Evolutionary conservation across 1,284 basidiomycete genomes (phyloP).

Genomic region (Paramarasmius palmivorus): DNA sequence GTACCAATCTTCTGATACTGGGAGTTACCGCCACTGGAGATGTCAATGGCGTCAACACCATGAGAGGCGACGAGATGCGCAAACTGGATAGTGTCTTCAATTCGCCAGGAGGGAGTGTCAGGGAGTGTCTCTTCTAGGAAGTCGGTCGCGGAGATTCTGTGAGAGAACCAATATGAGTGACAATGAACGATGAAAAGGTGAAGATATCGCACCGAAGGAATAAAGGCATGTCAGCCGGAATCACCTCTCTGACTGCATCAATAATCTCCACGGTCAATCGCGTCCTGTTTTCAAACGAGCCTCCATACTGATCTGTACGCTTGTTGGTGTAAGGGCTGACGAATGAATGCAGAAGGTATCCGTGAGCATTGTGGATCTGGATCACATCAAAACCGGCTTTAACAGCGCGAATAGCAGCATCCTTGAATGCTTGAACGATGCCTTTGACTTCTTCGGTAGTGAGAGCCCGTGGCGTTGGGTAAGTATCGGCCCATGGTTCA

Average conservation of each 20-base stretch:
- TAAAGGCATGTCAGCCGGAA: slow-evolving; percentile 62
- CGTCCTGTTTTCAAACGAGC: slow-evolving; percentile 70
- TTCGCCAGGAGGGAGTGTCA: slow-evolving; percentile 54
- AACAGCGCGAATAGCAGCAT: slow-evolving; percentile 54
- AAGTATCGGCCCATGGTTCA: slow-evolving; percentile 50
- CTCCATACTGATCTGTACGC: slow-evolving; percentile 74
- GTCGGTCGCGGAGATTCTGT: slow-evolving; percentile 59
- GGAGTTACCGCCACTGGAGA: slow-evolving; percentile 62
- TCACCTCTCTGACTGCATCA: slow-evolving; percentile 50
- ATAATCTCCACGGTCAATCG: slow-evolving; percentile 62
- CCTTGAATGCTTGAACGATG: slow-evolving; percentile 60
- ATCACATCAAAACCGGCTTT: slow-evolving; percentile 67
- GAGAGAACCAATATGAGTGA: no score
- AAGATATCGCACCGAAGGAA: slow-evolving; percentile 54
- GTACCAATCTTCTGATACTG: slow-evolving; percentile 44
- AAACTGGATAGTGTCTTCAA: slow-evolving; percentile 60
- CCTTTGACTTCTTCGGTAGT: slow-evolving; percentile 51
- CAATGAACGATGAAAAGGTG: background rate
- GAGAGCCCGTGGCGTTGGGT: slow-evolving; percentile 55
- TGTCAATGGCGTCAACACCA: slow-evolving; percentile 70
- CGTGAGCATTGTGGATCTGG: slow-evolving; percentile 69
- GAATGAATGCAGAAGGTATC: slow-evolving; percentile 58
- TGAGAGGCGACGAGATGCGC: slow-evolving; percentile 50
- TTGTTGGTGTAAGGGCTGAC: slow-evolving; percentile 66
- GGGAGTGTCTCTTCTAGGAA: slow-evolving; percentile 56